A percentile compares a stretch with the other conserved stretches of the same genome.
Conservation (phyloP, 2,329 filamentous ascomycete species). For the Calycina marina region DNA sequence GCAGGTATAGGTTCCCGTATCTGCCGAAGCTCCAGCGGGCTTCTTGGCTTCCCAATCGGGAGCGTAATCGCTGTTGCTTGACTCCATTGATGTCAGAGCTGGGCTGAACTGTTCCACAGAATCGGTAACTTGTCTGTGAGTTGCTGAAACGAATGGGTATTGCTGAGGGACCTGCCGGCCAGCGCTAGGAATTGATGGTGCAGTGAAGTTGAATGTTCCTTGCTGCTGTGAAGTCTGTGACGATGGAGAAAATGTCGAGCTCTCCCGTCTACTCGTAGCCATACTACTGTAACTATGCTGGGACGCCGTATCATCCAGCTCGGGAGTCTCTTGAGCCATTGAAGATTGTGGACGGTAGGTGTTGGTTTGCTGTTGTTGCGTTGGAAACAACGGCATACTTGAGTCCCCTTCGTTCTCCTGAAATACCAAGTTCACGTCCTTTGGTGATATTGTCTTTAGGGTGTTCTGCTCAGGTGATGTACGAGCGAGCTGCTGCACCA, state of each 20-base stretch:
- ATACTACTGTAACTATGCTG: constrained; percentile 29
- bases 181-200: constrained; percentile 24
- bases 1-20: constrained; percentile 86
- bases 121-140: constrained; percentile 14
- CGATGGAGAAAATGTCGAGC: constrained; percentile 21
- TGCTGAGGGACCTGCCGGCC: constrained; percentile 19
- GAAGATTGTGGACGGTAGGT: constrained; percentile 16
- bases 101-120: constrained; percentile 19
- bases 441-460: constrained; percentile 85
- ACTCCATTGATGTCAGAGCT: constrained; percentile 27
- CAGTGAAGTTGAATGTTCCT: constrained; percentile 30
- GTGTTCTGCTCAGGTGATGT: constrained; percentile 30
- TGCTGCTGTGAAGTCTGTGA: constrained; percentile 20
- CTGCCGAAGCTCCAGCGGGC: constrained; percentile 51
- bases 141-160: constrained; percentile 20
- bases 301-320: constrained; percentile 24
- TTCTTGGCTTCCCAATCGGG: constrained; percentile 23
- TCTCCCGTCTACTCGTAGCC: constrained; percentile 26
- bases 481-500: constrained; percentile 26
- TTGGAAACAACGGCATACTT: constrained; percentile 60
- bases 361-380: constrained; percentile 31
- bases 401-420: constrained; percentile 57
- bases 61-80: constrained; percentile 25
- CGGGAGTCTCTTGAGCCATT: constrained; percentile 14
- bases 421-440: constrained; percentile 80